phyloP scores from a whole-genome alignment of 768 basidiomycete genomes.

The Pholiota microspora region DNA sequence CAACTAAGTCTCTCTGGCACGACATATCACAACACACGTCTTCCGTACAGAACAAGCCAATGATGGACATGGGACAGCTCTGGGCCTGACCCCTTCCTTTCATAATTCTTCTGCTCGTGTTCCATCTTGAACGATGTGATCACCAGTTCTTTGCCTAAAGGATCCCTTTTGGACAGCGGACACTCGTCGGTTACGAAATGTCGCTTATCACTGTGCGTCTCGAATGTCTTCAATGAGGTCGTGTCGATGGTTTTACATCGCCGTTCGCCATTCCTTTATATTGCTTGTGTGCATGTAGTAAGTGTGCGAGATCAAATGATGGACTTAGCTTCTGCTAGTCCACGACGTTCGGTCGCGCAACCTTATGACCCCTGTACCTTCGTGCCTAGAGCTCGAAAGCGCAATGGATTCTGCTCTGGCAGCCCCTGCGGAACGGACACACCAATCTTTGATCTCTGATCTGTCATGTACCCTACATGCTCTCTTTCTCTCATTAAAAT shows the following conservation, averaged over 20 bases:
- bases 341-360: too few relatives aligned
- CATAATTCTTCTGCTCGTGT: slow-evolving; percentile 1
- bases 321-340: too few relatives aligned
- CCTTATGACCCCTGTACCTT: background rate
- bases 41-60: background rate
- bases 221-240: too few relatives aligned
- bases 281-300: background rate
- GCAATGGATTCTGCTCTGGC: background rate
- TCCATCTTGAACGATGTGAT: background rate
- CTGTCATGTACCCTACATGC: too few relatives aligned
- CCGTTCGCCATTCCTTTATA: too few relatives aligned
- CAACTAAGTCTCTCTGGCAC: background rate
- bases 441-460: background rate
- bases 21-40: slow-evolving; percentile 1
- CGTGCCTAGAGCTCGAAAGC: background rate
- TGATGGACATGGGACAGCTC: background rate
- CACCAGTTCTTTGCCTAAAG: background rate
- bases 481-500: too few relatives aligned
- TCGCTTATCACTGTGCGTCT: too few relatives aligned
- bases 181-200: background rate
- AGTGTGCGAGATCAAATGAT: background rate
- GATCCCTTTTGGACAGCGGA: background rate
- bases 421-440: background rate
- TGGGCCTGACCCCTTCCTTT: background rate
- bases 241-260: background rate